Percentiles rank a stretch among this genome's conserved stretches.
Evolutionary conservation across 2,329 filamentous ascomycete genomes (phyloP).

Genomic region (Mycosphaerella sp.): DNA sequence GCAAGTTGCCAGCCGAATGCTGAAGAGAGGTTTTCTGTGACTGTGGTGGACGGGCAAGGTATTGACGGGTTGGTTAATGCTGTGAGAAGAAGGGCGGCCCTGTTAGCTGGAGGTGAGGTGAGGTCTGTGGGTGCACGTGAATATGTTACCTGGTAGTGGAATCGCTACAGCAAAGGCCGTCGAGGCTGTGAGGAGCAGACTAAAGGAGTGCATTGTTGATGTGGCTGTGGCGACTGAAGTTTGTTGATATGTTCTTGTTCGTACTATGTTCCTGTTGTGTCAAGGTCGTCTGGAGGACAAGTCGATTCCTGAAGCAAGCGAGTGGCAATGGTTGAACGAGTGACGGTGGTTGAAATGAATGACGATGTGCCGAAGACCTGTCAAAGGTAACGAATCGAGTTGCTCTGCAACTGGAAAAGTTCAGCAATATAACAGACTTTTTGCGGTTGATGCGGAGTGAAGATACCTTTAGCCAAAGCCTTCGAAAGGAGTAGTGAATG

Average conservation of each 20-base stretch:
- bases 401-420: constrained; percentile 9
- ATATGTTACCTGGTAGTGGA: constrained; percentile 9
- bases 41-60: constrained; percentile 9
- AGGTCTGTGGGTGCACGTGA: background rate
- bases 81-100: background rate
- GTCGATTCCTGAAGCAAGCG: constrained; percentile 4
- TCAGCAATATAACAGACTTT: constrained; percentile 2
- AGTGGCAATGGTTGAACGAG: constrained; percentile 12
- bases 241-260: background rate
- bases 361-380: constrained; percentile 10
- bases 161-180: constrained; percentile 13
- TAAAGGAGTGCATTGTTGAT: constrained; percentile 19
- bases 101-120: background rate
- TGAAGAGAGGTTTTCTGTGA: constrained; percentile 24
- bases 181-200: constrained; percentile 16
- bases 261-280: background rate
- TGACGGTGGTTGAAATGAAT: constrained; percentile 11
- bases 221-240: constrained; percentile 1
- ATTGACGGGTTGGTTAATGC: constrained; percentile 2
- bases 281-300: background rate
- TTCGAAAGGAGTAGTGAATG: constrained; percentile 3
- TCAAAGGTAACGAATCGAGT: constrained; percentile 17
- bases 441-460: too few relatives aligned
- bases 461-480: constrained; percentile 1
- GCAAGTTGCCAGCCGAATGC: constrained; percentile 30